Evolutionary conservation across 2,329 filamentous ascomycete genomes (phyloP).

Genomic region (Phialemonium atrogriseum): DNA sequence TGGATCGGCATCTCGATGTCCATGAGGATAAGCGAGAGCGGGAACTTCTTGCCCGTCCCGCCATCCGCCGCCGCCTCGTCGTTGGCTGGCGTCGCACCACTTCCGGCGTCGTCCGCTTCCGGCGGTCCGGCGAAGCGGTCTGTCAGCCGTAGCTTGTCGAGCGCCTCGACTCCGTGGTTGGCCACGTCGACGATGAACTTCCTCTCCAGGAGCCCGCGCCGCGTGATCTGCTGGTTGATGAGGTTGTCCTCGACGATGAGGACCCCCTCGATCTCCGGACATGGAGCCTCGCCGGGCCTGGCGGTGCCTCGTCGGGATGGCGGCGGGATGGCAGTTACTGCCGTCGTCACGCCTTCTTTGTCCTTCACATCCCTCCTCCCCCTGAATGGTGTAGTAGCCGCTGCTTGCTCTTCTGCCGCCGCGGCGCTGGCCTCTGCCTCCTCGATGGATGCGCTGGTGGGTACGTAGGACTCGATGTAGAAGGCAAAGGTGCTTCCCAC

Average conservation of each 20-base stretch:
- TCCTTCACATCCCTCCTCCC: not conserved
- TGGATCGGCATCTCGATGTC: slow-evolving; percentile 71
- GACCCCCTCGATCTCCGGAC: slow-evolving; percentile 28
- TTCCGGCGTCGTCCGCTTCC: slow-evolving; percentile 3
- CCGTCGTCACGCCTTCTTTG: not conserved
- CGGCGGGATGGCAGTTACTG: not conserved
- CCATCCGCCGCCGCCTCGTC: not conserved
- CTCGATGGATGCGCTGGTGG: slow-evolving; percentile 27
- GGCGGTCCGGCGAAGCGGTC: slow-evolving; percentile 13
- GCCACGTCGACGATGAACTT: slow-evolving; percentile 45
- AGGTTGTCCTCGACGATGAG: slow-evolving; percentile 54
- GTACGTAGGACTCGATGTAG: slow-evolving; percentile 53
- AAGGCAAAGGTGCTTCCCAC: slow-evolving; percentile 71
- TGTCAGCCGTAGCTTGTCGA: slow-evolving; percentile 34
- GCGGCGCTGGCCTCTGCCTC: slow-evolving; percentile 31
- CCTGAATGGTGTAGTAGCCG: slow-evolving; percentile 14
- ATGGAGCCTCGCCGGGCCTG: not conserved
- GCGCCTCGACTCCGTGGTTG: slow-evolving; percentile 47
- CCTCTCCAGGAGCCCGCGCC: slow-evolving; percentile 39
- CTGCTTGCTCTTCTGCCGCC: slow-evolving; percentile 17
- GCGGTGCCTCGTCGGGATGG: not conserved
- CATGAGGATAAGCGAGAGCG: slow-evolving; percentile 60
- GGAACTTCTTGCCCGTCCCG: slow-evolving; percentile 22
- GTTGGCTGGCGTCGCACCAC: not conserved
- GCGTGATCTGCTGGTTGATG: slow-evolving; percentile 50